phyloP scores from a whole-genome alignment of 352 stramenopile genomes.

The Phytophthora pini region DNA sequence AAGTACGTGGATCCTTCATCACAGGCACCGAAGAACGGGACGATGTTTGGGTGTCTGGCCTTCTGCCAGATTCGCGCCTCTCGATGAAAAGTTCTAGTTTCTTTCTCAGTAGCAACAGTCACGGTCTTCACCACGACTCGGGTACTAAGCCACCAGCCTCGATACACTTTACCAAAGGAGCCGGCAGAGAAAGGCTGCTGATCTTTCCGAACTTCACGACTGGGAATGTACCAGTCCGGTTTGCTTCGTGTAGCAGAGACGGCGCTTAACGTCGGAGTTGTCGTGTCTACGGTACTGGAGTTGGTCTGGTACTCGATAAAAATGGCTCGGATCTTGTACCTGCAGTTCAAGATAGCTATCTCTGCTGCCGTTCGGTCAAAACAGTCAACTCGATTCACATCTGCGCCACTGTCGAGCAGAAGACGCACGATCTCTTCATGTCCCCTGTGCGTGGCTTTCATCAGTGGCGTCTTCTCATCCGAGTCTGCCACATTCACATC shows the following conservation, averaged over 20 bases:
- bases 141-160: constrained; percentile 28
- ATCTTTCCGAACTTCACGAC: constrained; percentile 19
- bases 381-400: not conserved
- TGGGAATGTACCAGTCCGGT: constrained; percentile 20
- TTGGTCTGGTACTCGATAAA: not conserved
- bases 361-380: constrained; percentile 5
- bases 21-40: constrained; percentile 28
- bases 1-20: constrained; percentile 28
- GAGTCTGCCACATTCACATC: constrained; percentile 5
- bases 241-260: not conserved
- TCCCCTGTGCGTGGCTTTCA: constrained; percentile 12
- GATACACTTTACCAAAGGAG: constrained; percentile 28
- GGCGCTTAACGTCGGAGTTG: not conserved
- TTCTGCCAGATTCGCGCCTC: constrained; percentile 24
- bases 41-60: constrained; percentile 28
- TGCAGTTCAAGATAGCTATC: constrained; percentile 14
- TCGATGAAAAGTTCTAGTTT: constrained; percentile 26
- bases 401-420: constrained; percentile 9
- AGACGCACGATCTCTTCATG: constrained; percentile 20
- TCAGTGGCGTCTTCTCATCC: constrained; percentile 8
- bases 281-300: too few species aligned
- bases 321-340: not conserved
- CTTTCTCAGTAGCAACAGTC: constrained; percentile 13
- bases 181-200: constrained; percentile 15
- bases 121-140: constrained; percentile 25